Conservation (phyloP, 176 grass and related monocot genomes). For the Triticum monococcum region DNA sequence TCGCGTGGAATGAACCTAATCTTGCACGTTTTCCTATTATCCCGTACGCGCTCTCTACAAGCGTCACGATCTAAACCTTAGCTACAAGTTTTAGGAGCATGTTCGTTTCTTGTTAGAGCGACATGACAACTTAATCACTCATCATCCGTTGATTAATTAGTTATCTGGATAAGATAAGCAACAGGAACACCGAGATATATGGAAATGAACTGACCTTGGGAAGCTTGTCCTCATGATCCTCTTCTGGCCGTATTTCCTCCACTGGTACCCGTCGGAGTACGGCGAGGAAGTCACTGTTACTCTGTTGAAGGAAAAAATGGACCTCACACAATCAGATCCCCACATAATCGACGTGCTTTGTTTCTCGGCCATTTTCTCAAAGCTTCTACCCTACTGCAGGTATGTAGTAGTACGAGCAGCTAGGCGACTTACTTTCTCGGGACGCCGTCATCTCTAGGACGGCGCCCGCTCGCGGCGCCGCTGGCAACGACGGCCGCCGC, state of each 20-base stretch:
- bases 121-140: neutral
- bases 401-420: neutral
- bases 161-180: neutral
- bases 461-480: neutral
- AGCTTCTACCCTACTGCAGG: neutral
- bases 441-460: slow-evolving; percentile 21
- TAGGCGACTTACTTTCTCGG: slow-evolving; percentile 30
- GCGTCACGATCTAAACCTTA: slow-evolving; percentile 10
- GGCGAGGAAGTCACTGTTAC: slow-evolving; percentile 26
- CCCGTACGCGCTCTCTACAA: neutral
- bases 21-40: neutral
- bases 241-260: slow-evolving; percentile 82
- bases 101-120: neutral
- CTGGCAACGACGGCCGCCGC: neutral
- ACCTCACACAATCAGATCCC: neutral
- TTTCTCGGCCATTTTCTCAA: neutral
- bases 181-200: neutral
- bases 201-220: slow-evolving; percentile 43
- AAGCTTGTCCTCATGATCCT: slow-evolving; percentile 37
- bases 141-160: too few relatives aligned
- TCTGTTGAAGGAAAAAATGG: slow-evolving; percentile 24
- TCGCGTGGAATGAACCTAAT: neutral
- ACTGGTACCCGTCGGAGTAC: slow-evolving; percentile 48
- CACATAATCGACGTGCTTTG: neutral
- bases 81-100: neutral